A percentile compares a stretch with the other conserved stretches of the same genome.
phyloP scores from a whole-genome alignment of 345 rosid genomes.

The Boechera divaricarpa region DNA sequence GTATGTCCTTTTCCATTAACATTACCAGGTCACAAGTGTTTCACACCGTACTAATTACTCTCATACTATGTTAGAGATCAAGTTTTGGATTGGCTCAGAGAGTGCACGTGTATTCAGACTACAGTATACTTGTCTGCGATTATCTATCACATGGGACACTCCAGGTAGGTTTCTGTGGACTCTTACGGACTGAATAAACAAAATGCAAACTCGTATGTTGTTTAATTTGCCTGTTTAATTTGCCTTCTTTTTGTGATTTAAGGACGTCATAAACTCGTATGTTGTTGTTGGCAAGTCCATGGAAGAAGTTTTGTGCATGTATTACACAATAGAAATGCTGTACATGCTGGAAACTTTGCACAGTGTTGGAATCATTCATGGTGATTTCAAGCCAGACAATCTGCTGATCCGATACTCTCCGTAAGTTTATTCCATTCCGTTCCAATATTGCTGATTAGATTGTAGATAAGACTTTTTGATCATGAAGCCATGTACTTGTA shows the following conservation, averaged over 20 bases:
- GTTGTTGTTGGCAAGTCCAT: conserved; percentile 71
- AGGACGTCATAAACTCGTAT: conserved; percentile 95
- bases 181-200: neutral
- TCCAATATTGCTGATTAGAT: neutral
- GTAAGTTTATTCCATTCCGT: conserved; percentile 46
- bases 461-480: neutral
- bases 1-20: conserved; percentile 49
- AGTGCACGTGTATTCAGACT: conserved; percentile 73
- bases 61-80: conserved; percentile 62
- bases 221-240: conserved; percentile 8
- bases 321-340: conserved; percentile 92
- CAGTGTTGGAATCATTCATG: conserved; percentile 85
- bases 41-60: conserved; percentile 40
- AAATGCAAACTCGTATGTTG: conserved; percentile 5
- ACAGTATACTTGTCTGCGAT: conserved; percentile 83
- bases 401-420: conserved; percentile 76
- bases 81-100: conserved; percentile 82
- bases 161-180: conserved; percentile 57
- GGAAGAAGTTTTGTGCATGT: conserved; percentile 90
- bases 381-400: conserved; percentile 98
- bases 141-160: conserved; percentile 88
- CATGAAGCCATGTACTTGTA: conserved; percentile 13
- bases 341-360: conserved; percentile 89
- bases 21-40: conserved; percentile 28
- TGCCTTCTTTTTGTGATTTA: conserved; percentile 33